Evolutionary conservation across 2,329 filamentous ascomycete genomes (phyloP).

Genomic region (Botrytis aclada): DNA sequence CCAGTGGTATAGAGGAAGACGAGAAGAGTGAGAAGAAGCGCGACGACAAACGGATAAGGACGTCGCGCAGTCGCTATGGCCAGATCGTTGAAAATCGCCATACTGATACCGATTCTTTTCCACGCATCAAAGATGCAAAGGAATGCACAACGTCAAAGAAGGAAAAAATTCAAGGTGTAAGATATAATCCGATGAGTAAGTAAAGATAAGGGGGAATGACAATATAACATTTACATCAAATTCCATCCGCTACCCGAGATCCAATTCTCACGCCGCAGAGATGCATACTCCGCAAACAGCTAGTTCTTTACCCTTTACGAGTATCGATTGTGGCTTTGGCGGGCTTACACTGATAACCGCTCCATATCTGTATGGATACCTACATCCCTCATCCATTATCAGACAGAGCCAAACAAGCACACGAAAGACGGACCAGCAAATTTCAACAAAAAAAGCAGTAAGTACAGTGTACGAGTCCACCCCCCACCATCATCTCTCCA

Average conservation of each 20-base stretch:
- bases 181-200: neutral
- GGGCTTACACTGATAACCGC: neutral
- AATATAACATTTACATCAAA: neutral
- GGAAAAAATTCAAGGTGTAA: neutral
- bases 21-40: neutral
- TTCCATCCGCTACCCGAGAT: neutral
- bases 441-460: neutral
- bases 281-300: neutral
- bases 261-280: neutral
- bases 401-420: neutral
- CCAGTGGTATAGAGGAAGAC: neutral
- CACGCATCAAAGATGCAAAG: neutral
- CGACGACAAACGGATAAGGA: neutral
- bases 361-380: neutral
- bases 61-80: neutral
- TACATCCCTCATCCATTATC: neutral
- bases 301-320: neutral
- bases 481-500: neutral
- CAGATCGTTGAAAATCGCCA: conserved; percentile 1
- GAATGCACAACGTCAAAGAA: neutral
- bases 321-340: neutral
- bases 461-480: no score
- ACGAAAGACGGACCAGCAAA: neutral
- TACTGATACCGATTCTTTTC: neutral
- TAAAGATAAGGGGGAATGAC: neutral